Percentiles rank a stretch among this genome's conserved stretches.
Conservation (phyloP, 179 eudicot species). For the Beta corolliflora region DNA sequence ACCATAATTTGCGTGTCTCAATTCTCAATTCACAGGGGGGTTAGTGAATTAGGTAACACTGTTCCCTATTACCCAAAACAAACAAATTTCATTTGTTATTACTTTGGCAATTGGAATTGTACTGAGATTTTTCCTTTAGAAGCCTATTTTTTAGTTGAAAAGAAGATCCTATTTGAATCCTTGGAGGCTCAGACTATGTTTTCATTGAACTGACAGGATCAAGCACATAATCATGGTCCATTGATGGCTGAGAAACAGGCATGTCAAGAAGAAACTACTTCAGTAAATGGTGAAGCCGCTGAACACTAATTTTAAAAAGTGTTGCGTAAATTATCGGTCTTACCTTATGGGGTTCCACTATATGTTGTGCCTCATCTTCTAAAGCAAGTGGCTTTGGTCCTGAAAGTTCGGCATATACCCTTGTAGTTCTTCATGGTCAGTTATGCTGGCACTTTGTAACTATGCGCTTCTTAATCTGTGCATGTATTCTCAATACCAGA, state of each 20-base stretch:
- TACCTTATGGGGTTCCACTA: conserved; percentile 17
- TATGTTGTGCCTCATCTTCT: conserved; percentile 21
- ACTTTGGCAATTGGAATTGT: background rate
- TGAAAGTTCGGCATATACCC: conserved; percentile 24
- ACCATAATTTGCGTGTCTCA: too few species aligned
- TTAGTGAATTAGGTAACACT: too few species aligned
- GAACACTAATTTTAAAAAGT: conserved; percentile 25
- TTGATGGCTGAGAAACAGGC: conserved; percentile 35
- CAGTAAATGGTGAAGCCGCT: conserved; percentile 31
- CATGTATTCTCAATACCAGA: conserved; percentile 4
- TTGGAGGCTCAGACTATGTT: background rate
- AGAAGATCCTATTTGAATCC: background rate
- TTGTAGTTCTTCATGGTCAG: conserved; percentile 27
- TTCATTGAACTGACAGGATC: conserved; percentile 38
- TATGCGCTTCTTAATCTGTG: conserved; percentile 2
- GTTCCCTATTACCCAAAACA: too few species aligned
- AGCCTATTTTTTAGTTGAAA: background rate
- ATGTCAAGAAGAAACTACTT: conserved; percentile 43
- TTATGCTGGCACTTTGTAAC: conserved; percentile 30
- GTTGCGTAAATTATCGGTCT: background rate
- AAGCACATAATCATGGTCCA: conserved; percentile 35
- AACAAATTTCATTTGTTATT: background rate
- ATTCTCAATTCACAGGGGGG: too few species aligned
- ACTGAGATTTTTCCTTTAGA: background rate
- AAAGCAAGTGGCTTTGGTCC: conserved; percentile 21